Percentiles rank a stretch among this genome's conserved stretches.
Conservation (phyloP, 2,329 filamentous ascomycete genomes). For the Botrytis porri region DNA sequence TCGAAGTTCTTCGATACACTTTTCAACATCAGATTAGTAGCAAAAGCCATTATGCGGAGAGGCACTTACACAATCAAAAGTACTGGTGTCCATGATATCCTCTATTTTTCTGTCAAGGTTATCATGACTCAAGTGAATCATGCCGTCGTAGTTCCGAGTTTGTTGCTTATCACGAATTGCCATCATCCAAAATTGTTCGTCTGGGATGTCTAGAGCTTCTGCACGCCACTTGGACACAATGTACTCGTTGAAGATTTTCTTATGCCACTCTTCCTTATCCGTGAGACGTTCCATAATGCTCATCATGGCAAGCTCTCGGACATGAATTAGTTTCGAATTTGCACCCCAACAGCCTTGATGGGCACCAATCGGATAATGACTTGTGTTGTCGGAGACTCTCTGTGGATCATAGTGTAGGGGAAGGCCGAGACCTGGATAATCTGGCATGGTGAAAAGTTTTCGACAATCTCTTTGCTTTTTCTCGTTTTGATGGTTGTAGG, state of each 20-base stretch:
- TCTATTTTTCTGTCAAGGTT: accelerated
- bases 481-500: neutral
- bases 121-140: neutral
- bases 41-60: neutral
- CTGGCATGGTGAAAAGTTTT: neutral
- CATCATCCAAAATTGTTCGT: conserved; percentile 20
- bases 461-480: neutral
- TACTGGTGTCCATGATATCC: neutral
- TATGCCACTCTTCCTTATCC: conserved; percentile 33
- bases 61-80: conserved; percentile 9
- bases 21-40: conserved; percentile 38
- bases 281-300: conserved; percentile 32
- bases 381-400: neutral
- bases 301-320: conserved; percentile 34
- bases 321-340: neutral
- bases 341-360: neutral
- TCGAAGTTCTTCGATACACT: conserved; percentile 30
- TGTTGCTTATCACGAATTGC: neutral
- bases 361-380: neutral
- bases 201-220: conserved; percentile 30
- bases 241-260: conserved; percentile 32
- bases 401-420: neutral
- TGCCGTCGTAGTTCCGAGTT: neutral
- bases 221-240: conserved; percentile 33
- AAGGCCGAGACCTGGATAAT: conserved; percentile 8